phyloP scores from a whole-genome alignment of 345 rosid species.

The Eucalyptus urophylla region DNA sequence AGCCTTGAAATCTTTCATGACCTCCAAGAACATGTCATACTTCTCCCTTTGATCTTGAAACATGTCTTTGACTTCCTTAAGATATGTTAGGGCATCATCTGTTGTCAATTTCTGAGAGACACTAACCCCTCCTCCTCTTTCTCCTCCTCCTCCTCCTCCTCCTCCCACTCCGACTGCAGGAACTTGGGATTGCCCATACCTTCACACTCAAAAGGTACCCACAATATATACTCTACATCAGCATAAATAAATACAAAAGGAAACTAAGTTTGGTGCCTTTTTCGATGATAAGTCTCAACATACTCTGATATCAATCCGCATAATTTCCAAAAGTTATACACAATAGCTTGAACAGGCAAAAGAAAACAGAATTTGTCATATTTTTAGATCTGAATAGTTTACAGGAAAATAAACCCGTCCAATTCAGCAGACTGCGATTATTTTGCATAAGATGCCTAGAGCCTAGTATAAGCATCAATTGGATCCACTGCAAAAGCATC shows the following conservation, averaged over 20 bases:
- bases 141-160: neutral
- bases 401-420: neutral
- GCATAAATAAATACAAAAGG: neutral
- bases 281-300: neutral
- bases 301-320: neutral
- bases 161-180: conserved; percentile 6
- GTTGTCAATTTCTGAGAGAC: conserved; percentile 64
- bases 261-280: neutral
- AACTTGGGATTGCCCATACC: conserved; percentile 21
- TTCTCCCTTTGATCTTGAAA: conserved; percentile 88
- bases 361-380: neutral
- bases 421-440: neutral
- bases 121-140: conserved; percentile 14
- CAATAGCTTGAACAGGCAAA: neutral
- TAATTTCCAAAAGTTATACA: neutral
- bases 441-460: neutral
- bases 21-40: conserved; percentile 77
- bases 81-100: conserved; percentile 67
- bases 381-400: neutral
- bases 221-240: neutral
- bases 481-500: neutral
- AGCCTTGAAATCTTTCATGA: conserved; percentile 98
- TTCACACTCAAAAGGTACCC: neutral
- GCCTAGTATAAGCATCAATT: neutral
- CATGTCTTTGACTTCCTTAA: conserved; percentile 88